Conservation (phyloP, 495 filamentous ascomycete species). For the Penicillium daleae region DNA sequence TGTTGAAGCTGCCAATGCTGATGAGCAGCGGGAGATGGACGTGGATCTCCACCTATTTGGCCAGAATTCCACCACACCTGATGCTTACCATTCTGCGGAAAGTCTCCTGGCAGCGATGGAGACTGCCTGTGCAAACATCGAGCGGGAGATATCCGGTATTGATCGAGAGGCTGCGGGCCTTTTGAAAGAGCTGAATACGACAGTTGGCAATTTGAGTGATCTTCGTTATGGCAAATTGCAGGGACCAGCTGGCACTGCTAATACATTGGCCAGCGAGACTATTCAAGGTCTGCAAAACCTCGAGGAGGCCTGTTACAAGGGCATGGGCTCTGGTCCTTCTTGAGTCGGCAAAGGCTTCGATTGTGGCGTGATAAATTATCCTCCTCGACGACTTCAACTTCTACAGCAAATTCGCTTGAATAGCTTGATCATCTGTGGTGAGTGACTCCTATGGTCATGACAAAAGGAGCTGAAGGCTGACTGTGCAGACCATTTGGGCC, state of each 20-base stretch:
- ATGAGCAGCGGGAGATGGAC: slow-evolving; percentile 73
- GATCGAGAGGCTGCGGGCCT: slow-evolving; percentile 66
- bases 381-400: not conserved
- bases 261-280: slow-evolving; percentile 64
- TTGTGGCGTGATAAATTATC: not conserved
- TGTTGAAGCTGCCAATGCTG: slow-evolving; percentile 51
- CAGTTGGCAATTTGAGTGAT: slow-evolving; percentile 75
- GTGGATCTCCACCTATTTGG: slow-evolving; percentile 75
- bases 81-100: slow-evolving; percentile 59
- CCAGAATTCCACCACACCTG: slow-evolving; percentile 41
- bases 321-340: not conserved
- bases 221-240: slow-evolving; percentile 78
- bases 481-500: not conserved
- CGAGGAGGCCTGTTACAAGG: slow-evolving; percentile 61
- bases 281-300: slow-evolving; percentile 57
- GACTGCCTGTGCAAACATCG: slow-evolving; percentile 63
- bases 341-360: not conserved
- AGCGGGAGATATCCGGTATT: slow-evolving; percentile 64
- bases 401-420: not conserved
- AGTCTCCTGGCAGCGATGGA: slow-evolving; percentile 72
- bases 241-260: slow-evolving; percentile 57
- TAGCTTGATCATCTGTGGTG: not conserved
- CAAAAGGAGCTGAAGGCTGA: not conserved
- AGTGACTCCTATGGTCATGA: not conserved
- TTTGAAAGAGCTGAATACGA: slow-evolving; percentile 62